Conservation (phyloP, 768 basidiomycete species). For the Leccinum longicurvipes region DNA sequence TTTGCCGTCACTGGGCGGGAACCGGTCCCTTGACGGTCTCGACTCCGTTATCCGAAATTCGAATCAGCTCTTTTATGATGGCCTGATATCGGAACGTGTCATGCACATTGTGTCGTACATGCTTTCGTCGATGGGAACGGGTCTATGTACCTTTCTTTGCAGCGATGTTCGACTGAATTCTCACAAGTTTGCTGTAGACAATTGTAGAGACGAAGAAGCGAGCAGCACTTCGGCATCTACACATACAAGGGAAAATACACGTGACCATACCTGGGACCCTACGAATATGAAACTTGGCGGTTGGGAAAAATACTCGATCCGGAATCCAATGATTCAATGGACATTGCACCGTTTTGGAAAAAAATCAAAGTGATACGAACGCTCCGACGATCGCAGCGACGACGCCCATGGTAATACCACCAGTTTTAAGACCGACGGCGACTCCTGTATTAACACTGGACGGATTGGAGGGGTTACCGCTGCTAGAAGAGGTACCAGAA, state of each 20-base stretch:
- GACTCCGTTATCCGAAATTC: too few relatives aligned
- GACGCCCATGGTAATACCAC: conserved; percentile 1
- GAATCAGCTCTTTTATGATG: too few relatives aligned
- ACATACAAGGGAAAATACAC: neutral
- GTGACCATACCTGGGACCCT: neutral
- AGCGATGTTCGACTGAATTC: too few relatives aligned
- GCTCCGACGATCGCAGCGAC: conserved; percentile 10
- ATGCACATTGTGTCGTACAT: too few relatives aligned
- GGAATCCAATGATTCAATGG: too few relatives aligned
- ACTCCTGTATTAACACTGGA: neutral
- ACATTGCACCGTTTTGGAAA: neutral
- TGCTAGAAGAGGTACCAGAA: neutral
- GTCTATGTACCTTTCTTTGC: too few relatives aligned
- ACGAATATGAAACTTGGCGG: neutral
- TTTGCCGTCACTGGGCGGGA: too few relatives aligned
- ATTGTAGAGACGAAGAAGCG: too few relatives aligned
- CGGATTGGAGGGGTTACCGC: neutral
- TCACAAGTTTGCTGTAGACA: too few relatives aligned
- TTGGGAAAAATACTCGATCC: neutral
- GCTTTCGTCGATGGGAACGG: too few relatives aligned
- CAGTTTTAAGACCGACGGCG: conserved; percentile 4
- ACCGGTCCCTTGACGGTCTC: too few relatives aligned
- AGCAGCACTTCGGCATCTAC: neutral
- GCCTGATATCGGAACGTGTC: too few relatives aligned
- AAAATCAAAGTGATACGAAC: conserved; percentile 9